Conservation (phyloP, 441 rosid species). For the Populus hybrid region DNA sequence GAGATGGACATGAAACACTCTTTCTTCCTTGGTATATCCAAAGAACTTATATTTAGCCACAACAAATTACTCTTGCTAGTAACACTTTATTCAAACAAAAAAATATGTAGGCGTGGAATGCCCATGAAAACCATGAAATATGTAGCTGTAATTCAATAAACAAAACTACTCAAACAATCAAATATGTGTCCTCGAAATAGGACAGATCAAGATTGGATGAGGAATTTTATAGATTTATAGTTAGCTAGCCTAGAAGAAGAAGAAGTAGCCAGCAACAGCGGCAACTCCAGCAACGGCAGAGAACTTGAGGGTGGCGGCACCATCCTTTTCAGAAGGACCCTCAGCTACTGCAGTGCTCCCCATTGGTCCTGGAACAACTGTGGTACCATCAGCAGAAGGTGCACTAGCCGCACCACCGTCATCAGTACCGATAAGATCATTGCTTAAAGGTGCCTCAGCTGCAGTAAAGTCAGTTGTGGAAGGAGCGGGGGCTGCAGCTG, state of each 20-base stretch:
- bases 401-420: not conserved
- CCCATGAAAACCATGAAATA: too few relatives aligned
- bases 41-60: not conserved
- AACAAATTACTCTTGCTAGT: not conserved
- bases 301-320: not conserved
- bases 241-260: not conserved
- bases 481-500: not conserved
- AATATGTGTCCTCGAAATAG: too few relatives aligned
- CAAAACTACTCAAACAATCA: too few relatives aligned
- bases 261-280: not conserved
- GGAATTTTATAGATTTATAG: too few relatives aligned
- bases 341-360: not conserved
- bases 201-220: too few relatives aligned
- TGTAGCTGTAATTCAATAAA: too few relatives aligned
- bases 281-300: slow-evolving; percentile 2
- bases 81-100: not conserved
- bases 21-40: not conserved
- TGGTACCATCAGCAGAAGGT: not conserved
- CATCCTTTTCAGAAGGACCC: not conserved
- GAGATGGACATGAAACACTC: not conserved
- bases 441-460: not conserved
- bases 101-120: too few relatives aligned
- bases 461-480: not conserved
- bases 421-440: not conserved
- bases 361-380: slow-evolving; percentile 3